Conservation (phyloP, 75 land plant genomes). For the Selaginella tamariscina region DNA sequence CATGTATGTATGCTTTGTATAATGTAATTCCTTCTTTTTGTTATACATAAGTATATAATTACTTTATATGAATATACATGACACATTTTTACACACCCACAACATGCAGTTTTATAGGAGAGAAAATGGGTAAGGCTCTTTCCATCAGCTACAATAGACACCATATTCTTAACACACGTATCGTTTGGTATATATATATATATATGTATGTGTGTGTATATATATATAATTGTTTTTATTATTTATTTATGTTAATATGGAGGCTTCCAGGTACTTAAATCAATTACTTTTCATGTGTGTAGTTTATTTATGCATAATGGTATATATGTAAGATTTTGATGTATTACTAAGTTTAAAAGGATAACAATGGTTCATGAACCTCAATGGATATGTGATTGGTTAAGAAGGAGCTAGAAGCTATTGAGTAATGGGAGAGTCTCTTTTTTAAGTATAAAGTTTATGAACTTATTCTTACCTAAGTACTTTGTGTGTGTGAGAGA, state of each 20-base stretch:
- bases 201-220: no score
- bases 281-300: not conserved
- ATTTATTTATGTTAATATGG: not conserved
- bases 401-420: not conserved
- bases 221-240: no score
- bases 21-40: no score
- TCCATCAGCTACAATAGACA: constrained; percentile 39
- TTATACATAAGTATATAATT: not conserved
- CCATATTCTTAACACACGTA: constrained; percentile 32
- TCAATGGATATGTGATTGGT: not conserved
- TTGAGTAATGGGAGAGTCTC: not conserved
- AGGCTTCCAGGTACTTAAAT: not conserved
- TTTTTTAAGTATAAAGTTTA: not conserved
- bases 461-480: not conserved
- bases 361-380: not conserved
- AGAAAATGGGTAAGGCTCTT: constrained; percentile 28
- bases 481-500: no score
- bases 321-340: not conserved
- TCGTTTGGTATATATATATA: no score
- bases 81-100: constrained; percentile 26
- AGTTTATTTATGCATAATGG: not conserved
- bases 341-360: not conserved
- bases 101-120: constrained; percentile 17
- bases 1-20: no score
- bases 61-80: constrained; percentile 36